Conservation (phyloP, 1,284 basidiomycete species). For the Pascua sp. region DNA sequence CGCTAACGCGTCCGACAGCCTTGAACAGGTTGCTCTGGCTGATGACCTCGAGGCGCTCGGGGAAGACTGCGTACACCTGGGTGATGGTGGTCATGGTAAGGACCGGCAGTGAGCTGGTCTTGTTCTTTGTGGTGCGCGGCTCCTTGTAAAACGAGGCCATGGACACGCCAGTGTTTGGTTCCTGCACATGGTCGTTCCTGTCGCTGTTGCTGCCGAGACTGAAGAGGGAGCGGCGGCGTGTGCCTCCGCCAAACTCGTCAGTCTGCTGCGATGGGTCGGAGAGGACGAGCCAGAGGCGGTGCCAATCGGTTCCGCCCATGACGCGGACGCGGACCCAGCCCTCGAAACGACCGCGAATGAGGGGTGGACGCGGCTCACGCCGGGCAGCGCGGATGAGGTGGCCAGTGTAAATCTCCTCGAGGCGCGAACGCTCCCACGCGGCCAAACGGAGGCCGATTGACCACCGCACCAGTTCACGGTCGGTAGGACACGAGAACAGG, state of each 20-base stretch:
- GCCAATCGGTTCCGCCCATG: slow-evolving; percentile 95
- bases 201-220: slow-evolving; percentile 40
- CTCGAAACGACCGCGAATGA: slow-evolving; percentile 71
- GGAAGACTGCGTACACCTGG: slow-evolving; percentile 76
- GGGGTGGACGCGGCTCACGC: slow-evolving; percentile 62
- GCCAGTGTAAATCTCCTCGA: slow-evolving; percentile 97
- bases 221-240: slow-evolving; percentile 40
- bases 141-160: slow-evolving; percentile 48
- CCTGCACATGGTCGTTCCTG: slow-evolving; percentile 56
- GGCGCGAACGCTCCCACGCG: slow-evolving; percentile 89
- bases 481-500: slow-evolving; percentile 77
- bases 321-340: slow-evolving; percentile 90
- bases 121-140: slow-evolving; percentile 41
- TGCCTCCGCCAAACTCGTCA: slow-evolving; percentile 1
- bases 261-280: slow-evolving; percentile 45
- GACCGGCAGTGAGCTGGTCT: slow-evolving; percentile 33
- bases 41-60: slow-evolving; percentile 89
- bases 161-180: slow-evolving; percentile 43
- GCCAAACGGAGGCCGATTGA: slow-evolving; percentile 84
- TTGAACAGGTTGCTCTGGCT: slow-evolving; percentile 82
- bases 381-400: slow-evolving; percentile 75
- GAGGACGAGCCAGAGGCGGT: slow-evolving; percentile 82
- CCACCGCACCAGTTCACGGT: slow-evolving; percentile 76
- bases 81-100: slow-evolving; percentile 46
- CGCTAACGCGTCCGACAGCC: slow-evolving; percentile 73